Evolutionary conservation across 2,329 filamentous ascomycete species (phyloP).

Genomic region (Pseudocercospora macadamiae): DNA sequence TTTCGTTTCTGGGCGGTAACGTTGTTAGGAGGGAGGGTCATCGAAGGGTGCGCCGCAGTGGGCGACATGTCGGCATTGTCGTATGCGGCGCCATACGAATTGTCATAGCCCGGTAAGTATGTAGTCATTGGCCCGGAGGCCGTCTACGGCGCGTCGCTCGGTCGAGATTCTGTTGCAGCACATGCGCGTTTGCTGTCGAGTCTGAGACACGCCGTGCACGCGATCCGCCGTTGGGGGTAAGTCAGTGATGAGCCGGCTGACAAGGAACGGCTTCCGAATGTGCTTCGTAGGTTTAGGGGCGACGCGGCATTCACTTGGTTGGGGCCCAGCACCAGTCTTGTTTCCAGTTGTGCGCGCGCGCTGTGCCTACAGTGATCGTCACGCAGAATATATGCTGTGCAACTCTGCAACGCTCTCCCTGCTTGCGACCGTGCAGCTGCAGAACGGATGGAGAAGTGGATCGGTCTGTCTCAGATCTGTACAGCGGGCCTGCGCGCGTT

Average conservation of each 20-base stretch:
- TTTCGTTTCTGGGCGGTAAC: conserved; percentile 32
- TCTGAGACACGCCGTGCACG: conserved; percentile 5
- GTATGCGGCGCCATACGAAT: conserved; percentile 42
- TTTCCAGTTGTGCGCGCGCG: neutral
- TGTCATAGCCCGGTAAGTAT: conserved; percentile 85
- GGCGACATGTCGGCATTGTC: conserved; percentile 21
- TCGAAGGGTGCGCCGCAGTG: conserved; percentile 19
- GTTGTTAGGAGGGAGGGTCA: conserved; percentile 8
- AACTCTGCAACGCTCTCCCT: neutral
- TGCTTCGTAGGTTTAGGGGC: neutral
- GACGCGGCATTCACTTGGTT: neutral
- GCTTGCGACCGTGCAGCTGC: neutral
- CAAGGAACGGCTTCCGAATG: conserved; percentile 1
- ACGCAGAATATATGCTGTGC: neutral
- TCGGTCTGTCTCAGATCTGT: neutral
- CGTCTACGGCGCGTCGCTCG: conserved; percentile 9
- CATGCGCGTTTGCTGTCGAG: conserved; percentile 6
- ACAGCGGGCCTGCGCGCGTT: neutral
- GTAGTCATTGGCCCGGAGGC: conserved; percentile 40
- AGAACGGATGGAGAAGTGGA: neutral
- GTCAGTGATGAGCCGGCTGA: neutral
- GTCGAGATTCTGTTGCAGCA: conserved; percentile 2
- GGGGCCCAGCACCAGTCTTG: neutral
- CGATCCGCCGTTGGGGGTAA: conserved; percentile 1
- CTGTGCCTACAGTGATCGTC: neutral